Percentiles rank a stretch among this genome's conserved stretches.
phyloP scores from a whole-genome alignment of 1,139 yeast genomes.

The Candida tropicalis region DNA sequence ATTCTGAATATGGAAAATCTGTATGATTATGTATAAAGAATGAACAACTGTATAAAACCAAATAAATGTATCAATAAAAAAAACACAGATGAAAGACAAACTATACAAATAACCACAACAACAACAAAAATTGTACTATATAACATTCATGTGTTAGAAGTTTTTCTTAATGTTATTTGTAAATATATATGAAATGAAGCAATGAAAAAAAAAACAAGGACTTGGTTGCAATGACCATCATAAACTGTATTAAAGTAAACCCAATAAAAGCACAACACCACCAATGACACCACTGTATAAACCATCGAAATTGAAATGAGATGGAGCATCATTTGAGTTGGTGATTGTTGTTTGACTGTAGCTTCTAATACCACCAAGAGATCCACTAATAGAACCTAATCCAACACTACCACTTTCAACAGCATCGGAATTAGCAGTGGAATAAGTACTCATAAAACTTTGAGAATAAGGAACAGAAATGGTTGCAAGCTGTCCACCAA shows the following conservation, averaged over 20 bases:
- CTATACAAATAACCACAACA: neutral
- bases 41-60: neutral
- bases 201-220: neutral
- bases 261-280: constrained; percentile 11
- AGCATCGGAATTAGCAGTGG: constrained; percentile 23
- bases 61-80: neutral
- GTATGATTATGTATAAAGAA: neutral
- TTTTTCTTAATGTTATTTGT: neutral
- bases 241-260: constrained; percentile 9
- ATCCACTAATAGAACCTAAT: constrained; percentile 36
- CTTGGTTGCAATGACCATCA: no score
- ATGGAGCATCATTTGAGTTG: constrained; percentile 9
- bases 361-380: constrained; percentile 37
- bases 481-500: constrained; percentile 32
- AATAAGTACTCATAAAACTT: constrained; percentile 29
- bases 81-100: neutral
- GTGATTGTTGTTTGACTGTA: constrained; percentile 33
- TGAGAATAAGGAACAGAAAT: constrained; percentile 34
- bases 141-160: no score
- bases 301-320: neutral
- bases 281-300: constrained; percentile 13
- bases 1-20: neutral
- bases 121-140: neutral
- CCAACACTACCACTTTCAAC: constrained; percentile 36
- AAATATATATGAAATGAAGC: neutral